Conservation (phyloP, 78 protist genomes). For the Dictyostelium brefeldianum region DNA sequence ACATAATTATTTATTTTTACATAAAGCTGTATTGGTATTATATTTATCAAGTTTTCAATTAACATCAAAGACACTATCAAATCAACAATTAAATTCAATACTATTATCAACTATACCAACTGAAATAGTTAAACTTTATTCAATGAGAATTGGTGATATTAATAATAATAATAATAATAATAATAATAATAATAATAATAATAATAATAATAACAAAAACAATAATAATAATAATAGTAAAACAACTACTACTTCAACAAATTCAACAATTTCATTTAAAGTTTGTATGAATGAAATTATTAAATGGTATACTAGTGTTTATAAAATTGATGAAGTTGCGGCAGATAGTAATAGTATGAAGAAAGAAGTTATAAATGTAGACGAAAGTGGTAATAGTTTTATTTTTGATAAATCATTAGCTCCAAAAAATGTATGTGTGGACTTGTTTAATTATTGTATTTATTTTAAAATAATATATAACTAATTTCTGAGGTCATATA, state of each 20-base stretch:
- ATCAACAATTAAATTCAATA: constrained; percentile 3
- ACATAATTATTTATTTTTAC: background rate
- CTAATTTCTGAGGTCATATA: background rate
- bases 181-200: background rate
- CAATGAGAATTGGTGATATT: too few species aligned
- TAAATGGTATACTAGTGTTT: background rate
- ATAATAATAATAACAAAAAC: background rate
- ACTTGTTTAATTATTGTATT: background rate
- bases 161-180: background rate
- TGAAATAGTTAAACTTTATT: background rate
- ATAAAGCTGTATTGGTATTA: constrained; percentile 23
- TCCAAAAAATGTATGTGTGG: too few species aligned
- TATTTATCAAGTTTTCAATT: constrained; percentile 23
- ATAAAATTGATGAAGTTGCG: background rate
- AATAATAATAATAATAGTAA: background rate
- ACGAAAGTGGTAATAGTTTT: background rate
- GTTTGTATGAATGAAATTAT: constrained; percentile 2
- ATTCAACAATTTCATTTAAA: background rate
- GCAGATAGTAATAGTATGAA: constrained; percentile 22
- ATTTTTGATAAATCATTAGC: too few species aligned
- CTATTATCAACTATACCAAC: constrained; percentile 28
- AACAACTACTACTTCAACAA: background rate
- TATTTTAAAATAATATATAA: background rate
- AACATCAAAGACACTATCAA: background rate
- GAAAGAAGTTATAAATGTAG: background rate